These are phyloP conservation scores for Pseudogymnoascus sp. DNA, from an alignment of 2,329 filamentous ascomycete genomes.

Conservation along the genomic window DNA sequence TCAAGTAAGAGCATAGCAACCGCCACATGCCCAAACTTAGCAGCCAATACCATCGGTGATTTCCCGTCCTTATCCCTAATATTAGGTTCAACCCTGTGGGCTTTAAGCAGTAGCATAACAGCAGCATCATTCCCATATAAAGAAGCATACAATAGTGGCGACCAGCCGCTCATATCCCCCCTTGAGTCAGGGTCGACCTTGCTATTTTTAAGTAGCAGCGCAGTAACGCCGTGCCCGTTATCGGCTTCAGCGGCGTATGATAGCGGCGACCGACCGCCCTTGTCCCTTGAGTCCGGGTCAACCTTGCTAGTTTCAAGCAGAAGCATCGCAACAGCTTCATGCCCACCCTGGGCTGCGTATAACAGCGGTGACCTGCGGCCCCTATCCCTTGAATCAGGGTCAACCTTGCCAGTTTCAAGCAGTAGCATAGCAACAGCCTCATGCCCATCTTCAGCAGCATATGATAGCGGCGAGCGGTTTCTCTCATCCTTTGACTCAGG, in stretches of 20 bases:
- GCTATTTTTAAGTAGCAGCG: background rate
- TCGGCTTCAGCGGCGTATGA: background rate
- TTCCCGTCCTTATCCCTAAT: background rate
- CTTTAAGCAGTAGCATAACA: background rate
- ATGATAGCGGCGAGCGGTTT: background rate
- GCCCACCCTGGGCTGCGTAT: too few species aligned
- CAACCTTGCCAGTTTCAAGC: background rate
- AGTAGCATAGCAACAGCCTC: background rate
- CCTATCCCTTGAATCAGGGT: background rate
- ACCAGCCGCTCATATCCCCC: background rate
- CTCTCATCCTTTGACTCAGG: background rate
- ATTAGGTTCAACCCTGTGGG: background rate
- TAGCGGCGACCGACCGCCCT: background rate
- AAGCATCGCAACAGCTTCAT: background rate
- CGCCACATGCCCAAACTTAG: background rate
- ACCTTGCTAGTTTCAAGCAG: background rate
- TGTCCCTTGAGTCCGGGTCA: background rate
- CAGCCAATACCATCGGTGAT: background rate
- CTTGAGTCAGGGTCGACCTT: background rate
- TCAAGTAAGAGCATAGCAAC: background rate
- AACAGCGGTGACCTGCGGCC: background rate
- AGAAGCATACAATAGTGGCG: background rate
- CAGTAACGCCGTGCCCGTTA: background rate
- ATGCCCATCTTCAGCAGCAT: background rate
- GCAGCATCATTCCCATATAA: too few species aligned